These are phyloP conservation scores for Botrytis hyacinthi DNA, from an alignment of 2,329 filamentous ascomycete species.

Conservation along the genomic window DNA sequence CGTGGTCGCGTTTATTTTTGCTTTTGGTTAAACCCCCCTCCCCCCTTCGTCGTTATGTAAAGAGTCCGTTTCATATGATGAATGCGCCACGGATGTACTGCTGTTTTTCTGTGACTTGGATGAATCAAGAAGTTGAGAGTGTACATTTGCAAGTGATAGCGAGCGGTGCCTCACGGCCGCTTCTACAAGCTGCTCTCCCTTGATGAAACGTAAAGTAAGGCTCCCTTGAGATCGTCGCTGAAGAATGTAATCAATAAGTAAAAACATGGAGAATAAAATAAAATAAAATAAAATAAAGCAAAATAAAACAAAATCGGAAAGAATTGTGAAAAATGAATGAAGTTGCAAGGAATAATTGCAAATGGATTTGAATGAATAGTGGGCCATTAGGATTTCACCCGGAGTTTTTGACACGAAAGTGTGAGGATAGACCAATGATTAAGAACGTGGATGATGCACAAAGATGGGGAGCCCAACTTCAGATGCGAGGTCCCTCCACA, in stretches of 20 bases:
- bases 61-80: background rate
- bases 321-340: background rate
- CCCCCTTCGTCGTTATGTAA: background rate
- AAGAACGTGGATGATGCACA: background rate
- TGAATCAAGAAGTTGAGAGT: background rate
- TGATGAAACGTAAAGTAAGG: slow-evolving; percentile 14
- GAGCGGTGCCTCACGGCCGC: slow-evolving; percentile 15
- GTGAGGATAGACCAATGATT: background rate
- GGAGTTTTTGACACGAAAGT: slow-evolving; percentile 16
- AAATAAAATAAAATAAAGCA: background rate
- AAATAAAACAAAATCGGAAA: background rate
- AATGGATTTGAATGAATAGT: background rate
- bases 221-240: slow-evolving; percentile 7
- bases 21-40: background rate
- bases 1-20: slow-evolving; percentile 9
- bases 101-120: background rate
- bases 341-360: slow-evolving; percentile 5
- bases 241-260: background rate
- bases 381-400: slow-evolving; percentile 15
- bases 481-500: slow-evolving; percentile 15
- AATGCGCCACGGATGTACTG: background rate
- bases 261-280: background rate
- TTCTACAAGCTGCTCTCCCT: background rate
- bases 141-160: background rate
- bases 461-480: slow-evolving; percentile 16